These are phyloP conservation scores for Suillus subalutaceus DNA, from an alignment of 768 basidiomycete species.

Conservation along the genomic window DNA sequence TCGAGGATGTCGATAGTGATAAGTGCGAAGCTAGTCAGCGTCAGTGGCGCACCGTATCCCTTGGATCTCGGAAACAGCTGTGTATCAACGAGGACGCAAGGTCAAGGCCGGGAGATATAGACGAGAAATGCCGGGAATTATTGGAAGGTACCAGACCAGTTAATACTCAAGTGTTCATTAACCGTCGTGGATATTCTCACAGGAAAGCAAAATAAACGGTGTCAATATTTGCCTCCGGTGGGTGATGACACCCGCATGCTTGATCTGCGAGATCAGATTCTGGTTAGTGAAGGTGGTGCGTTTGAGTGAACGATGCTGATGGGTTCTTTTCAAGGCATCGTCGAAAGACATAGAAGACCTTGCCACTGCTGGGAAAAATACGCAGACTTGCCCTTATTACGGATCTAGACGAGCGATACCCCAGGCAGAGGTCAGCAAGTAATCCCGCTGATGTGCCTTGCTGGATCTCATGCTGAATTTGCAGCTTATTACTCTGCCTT, in stretches of 20 bases:
- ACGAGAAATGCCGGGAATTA: conserved; percentile 86
- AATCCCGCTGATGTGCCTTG: background rate
- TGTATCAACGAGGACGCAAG: conserved; percentile 88
- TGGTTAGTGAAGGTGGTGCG: conserved; percentile 45
- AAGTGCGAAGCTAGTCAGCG: conserved; percentile 26
- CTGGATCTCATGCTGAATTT: conserved; percentile 3
- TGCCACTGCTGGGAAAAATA: conserved; percentile 66
- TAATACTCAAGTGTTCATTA: background rate
- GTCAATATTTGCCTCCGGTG: conserved; percentile 71
- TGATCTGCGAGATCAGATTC: conserved; percentile 84
- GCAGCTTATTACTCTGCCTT: conserved; percentile 90
- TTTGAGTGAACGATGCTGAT: background rate
- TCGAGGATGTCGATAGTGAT: conserved; percentile 25
- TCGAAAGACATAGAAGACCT: conserved; percentile 97
- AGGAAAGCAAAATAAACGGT: conserved; percentile 72
- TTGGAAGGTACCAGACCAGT: conserved; percentile 52
- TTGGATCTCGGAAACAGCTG: conserved; percentile 89
- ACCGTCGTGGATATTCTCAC: conserved; percentile 11
- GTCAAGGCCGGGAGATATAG: conserved; percentile 65
- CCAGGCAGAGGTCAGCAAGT: conserved; percentile 75
- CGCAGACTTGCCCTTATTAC: conserved; percentile 89
- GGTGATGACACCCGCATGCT: conserved; percentile 73
- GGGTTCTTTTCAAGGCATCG: conserved; percentile 54
- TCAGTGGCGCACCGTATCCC: conserved; percentile 67
- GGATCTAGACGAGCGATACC: conserved; percentile 85